Percentiles rank a stretch among this genome's conserved stretches.
Conservation (phyloP, 2,329 filamentous ascomycete genomes). For the Calonectria pseudoreteaudii region DNA sequence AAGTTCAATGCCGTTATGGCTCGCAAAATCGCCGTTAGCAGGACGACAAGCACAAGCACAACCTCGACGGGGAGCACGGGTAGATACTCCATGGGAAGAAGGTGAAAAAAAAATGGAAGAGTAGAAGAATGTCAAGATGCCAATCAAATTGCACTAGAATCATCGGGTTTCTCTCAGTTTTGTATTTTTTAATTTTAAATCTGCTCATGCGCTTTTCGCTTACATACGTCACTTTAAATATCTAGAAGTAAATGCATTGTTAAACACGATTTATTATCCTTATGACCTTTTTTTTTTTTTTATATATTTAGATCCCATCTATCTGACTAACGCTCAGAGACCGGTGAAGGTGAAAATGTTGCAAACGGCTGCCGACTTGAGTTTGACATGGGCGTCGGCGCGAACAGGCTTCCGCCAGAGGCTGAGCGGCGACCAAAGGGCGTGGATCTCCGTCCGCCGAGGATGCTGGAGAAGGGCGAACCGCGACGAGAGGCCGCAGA, state of each 20-base stretch:
- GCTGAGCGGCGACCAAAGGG: background rate
- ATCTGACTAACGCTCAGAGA: background rate
- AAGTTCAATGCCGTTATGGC: slow-evolving; percentile 20
- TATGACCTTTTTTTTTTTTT: too few relatives aligned
- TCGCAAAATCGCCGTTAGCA: slow-evolving; percentile 23
- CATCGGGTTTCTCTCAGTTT: background rate
- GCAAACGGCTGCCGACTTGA: background rate
- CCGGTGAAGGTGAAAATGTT: background rate
- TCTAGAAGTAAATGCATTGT: background rate
- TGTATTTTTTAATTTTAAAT: background rate
- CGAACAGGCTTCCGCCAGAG: background rate
- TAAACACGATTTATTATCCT: background rate
- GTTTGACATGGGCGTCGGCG: background rate
- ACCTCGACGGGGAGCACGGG: slow-evolving; percentile 20
- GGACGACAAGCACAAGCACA: slow-evolving; percentile 23
- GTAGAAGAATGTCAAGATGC: background rate
- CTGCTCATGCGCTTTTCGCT: background rate
- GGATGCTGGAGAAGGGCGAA: background rate
- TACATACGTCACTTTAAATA: background rate
- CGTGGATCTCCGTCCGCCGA: background rate
- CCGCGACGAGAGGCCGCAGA: background rate
- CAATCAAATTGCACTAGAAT: background rate
- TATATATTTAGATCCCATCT: background rate
- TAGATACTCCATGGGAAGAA: background rate
- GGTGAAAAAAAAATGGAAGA: background rate